A percentile compares a stretch with the other conserved stretches of the same genome.
Conservation (phyloP, 495 filamentous ascomycete species). For the Talaromyces ruber region DNA sequence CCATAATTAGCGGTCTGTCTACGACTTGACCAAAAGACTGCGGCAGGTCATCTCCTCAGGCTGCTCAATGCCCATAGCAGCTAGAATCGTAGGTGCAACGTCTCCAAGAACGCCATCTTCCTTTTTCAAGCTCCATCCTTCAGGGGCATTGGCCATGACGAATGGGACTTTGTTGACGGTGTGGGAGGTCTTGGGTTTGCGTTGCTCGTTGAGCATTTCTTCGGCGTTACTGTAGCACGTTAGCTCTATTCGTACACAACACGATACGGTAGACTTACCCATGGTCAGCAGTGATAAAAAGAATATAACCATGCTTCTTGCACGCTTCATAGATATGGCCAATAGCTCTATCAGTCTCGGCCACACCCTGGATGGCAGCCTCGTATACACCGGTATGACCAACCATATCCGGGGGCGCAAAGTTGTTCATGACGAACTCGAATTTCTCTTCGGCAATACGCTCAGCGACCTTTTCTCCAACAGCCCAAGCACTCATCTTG, state of each 20-base stretch:
- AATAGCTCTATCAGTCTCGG: slow-evolving; percentile 87
- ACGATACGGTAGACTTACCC: slow-evolving; percentile 44
- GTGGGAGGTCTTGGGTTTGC: slow-evolving; percentile 95
- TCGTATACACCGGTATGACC: slow-evolving; percentile 97
- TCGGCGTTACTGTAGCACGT: slow-evolving; percentile 64
- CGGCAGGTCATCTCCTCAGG: slow-evolving; percentile 86
- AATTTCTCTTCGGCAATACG: slow-evolving; percentile 72
- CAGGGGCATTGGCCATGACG: slow-evolving; percentile 93
- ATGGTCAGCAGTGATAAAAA: slow-evolving; percentile 94
- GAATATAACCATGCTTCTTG: slow-evolving; percentile 82
- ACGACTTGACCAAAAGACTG: slow-evolving; percentile 70
- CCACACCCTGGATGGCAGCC: slow-evolving; percentile 80
- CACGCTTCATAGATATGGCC: slow-evolving; percentile 84
- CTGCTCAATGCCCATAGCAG: slow-evolving; percentile 80
- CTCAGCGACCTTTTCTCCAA: slow-evolving; percentile 79
- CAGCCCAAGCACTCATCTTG: slow-evolving; percentile 88
- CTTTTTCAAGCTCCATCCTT: slow-evolving; percentile 82
- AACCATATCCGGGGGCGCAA: slow-evolving; percentile 98
- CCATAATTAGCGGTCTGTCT: slow-evolving; percentile 8
- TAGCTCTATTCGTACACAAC: not conserved
- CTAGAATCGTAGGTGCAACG: slow-evolving; percentile 87
- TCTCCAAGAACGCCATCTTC: slow-evolving; percentile 83
- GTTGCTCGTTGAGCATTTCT: slow-evolving; percentile 95
- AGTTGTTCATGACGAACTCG: slow-evolving; percentile 99
- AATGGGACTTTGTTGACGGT: slow-evolving; percentile 97